A percentile compares a stretch with the other conserved stretches of the same genome.
Evolutionary conservation across 2,329 filamentous ascomycete genomes (phyloP).

Genomic region (Paraconiothyrium sp.): DNA sequence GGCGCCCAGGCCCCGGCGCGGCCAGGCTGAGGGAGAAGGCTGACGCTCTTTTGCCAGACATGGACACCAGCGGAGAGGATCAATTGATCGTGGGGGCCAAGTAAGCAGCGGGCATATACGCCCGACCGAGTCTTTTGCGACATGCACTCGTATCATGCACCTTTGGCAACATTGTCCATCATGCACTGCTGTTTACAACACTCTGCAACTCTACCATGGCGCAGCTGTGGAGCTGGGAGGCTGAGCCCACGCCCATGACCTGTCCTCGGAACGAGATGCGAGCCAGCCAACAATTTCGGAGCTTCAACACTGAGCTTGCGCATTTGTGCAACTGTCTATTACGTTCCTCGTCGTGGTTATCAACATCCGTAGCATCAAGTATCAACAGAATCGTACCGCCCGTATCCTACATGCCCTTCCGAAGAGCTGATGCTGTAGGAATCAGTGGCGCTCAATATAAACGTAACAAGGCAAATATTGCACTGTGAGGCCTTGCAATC

Average conservation of each 20-base stretch:
- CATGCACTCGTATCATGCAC: too few relatives aligned
- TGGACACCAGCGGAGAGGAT: background rate
- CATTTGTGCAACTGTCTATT: background rate
- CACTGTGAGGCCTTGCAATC: background rate
- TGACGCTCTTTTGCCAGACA: background rate
- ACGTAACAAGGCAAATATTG: conserved; percentile 4
- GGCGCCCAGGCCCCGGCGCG: background rate
- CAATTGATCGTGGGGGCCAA: background rate
- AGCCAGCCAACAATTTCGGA: background rate
- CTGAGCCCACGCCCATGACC: background rate
- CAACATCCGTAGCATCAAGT: background rate
- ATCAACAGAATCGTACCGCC: conserved; percentile 5
- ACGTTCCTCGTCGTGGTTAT: conserved; percentile 1
- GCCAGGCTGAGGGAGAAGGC: background rate
- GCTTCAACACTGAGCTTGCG: background rate
- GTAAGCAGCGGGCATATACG: background rate
- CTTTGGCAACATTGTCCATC: too few relatives aligned
- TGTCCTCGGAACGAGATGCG: background rate
- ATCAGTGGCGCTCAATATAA: conserved; percentile 25
- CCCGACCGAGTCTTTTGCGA: background rate
- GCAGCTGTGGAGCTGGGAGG: background rate
- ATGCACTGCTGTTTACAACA: too few relatives aligned
- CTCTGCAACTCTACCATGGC: background rate
- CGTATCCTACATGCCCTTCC: background rate
- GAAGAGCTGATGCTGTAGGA: background rate